phyloP scores from a whole-genome alignment of 202 grass and related monocot genomes.

The Zoysia matrella region DNA sequence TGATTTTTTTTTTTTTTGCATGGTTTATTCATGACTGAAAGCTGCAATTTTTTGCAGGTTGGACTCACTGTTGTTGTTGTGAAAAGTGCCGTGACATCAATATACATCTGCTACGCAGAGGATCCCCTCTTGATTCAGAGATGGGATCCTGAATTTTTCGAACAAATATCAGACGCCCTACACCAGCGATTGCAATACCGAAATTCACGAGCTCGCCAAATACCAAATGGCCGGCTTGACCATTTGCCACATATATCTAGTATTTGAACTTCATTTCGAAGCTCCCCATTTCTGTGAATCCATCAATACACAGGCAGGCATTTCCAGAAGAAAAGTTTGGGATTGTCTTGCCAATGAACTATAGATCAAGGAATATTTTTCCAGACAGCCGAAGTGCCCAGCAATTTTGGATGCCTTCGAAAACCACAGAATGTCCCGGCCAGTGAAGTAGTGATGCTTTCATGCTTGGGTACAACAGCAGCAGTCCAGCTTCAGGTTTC shows the following conservation, averaged over 20 bases:
- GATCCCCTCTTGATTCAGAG: constrained; percentile 88
- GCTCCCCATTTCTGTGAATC: constrained; percentile 30
- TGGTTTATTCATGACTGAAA: not conserved
- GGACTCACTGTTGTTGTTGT: constrained; percentile 88
- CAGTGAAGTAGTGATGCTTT: constrained; percentile 4
- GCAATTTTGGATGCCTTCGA: constrained; percentile 40
- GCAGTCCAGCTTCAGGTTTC: not conserved
- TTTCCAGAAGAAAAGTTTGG: constrained; percentile 37
- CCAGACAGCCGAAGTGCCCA: constrained; percentile 28
- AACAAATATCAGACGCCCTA: constrained; percentile 70
- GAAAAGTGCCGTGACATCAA: constrained; percentile 94
- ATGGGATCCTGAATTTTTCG: constrained; percentile 91
- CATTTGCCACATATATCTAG: constrained; percentile 61
- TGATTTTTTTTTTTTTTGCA: not conserved
- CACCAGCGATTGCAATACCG: constrained; percentile 88
- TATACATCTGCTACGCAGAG: constrained; percentile 93
- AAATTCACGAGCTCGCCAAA: constrained; percentile 71
- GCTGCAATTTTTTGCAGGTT: constrained; percentile 55
- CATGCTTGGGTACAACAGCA: constrained; percentile 10
- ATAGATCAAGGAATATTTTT: constrained; percentile 22
- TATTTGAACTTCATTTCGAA: constrained; percentile 48
- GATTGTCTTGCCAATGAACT: constrained; percentile 33
- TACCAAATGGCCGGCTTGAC: constrained; percentile 71
- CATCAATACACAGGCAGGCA: constrained; percentile 1
- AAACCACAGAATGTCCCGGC: constrained; percentile 11